Evolutionary conservation across 2,329 filamentous ascomycete species (phyloP).

Genomic region (Talaromyces sp.): DNA sequence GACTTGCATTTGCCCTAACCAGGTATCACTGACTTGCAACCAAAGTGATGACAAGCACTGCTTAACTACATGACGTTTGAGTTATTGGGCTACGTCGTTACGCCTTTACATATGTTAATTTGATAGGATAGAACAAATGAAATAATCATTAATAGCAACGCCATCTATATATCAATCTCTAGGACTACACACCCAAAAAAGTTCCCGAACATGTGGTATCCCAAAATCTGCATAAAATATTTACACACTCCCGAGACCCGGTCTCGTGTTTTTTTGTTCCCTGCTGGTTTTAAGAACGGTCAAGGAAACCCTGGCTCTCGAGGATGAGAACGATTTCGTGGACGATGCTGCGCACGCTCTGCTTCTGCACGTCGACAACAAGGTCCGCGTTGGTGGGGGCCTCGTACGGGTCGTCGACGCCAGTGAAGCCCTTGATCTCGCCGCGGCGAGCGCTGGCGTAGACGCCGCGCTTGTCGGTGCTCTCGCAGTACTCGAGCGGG

Average conservation of each 20-base stretch:
- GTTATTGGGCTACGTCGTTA: too few species aligned
- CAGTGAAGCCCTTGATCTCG: slow-evolving; percentile 97
- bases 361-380: slow-evolving; percentile 77
- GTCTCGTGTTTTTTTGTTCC: background rate
- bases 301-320: slow-evolving; percentile 82
- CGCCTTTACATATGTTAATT: too few species aligned
- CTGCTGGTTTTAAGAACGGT: slow-evolving; percentile 45
- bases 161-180: background rate
- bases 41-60: too few species aligned
- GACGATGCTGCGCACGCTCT: slow-evolving; percentile 84
- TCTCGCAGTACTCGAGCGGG: slow-evolving; percentile 85
- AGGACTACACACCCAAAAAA: background rate
- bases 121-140: background rate
- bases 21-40: too few species aligned
- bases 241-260: background rate
- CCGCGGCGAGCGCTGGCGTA: slow-evolving; percentile 79
- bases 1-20: too few species aligned
- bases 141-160: background rate
- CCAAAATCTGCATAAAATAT: background rate
- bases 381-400: slow-evolving; percentile 73
- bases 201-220: background rate
- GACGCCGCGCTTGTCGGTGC: slow-evolving; percentile 88
- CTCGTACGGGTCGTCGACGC: slow-evolving; percentile 97
- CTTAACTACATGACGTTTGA: too few species aligned
- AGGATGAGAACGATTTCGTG: slow-evolving; percentile 94